Evolutionary conservation across 768 basidiomycete species (phyloP).

Genomic region (Boletus huronensis): DNA sequence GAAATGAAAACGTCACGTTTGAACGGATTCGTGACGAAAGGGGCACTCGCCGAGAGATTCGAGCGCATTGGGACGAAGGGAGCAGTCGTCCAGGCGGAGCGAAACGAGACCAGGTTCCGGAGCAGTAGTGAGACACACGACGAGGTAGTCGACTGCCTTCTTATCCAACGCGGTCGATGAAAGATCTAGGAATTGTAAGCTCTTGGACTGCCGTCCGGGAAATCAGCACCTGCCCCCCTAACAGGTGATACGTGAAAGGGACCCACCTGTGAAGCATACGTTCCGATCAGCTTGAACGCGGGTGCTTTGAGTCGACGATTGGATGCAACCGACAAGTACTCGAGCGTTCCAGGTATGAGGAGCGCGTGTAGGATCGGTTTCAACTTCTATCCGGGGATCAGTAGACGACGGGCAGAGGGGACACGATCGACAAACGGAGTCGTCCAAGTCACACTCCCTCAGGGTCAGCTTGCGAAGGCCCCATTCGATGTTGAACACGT

Average conservation of each 20-base stretch:
- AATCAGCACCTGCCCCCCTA: neutral
- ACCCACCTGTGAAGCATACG: constrained; percentile 70
- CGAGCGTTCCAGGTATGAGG: constrained; percentile 75
- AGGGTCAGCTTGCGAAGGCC: constrained; percentile 82
- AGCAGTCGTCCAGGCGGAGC: constrained; percentile 85
- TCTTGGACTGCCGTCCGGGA: constrained; percentile 52
- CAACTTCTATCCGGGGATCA: constrained; percentile 48
- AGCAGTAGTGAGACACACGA: constrained; percentile 53
- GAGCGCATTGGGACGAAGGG: constrained; percentile 65
- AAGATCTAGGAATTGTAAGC: constrained; percentile 83
- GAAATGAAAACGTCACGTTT: neutral
- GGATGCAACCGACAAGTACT: constrained; percentile 81
- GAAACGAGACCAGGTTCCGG: constrained; percentile 55
- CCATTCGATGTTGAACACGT: constrained; percentile 92
- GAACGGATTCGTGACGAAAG: neutral
- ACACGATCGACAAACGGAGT: constrained; percentile 48
- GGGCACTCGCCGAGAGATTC: constrained; percentile 71
- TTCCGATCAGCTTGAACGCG: constrained; percentile 77
- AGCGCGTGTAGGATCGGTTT: constrained; percentile 91
- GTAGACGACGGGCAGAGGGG: neutral
- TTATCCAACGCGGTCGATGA: constrained; percentile 86
- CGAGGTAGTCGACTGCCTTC: constrained; percentile 78
- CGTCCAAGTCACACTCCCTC: constrained; percentile 84
- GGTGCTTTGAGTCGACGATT: constrained; percentile 75
- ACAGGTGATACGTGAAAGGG: neutral